Base-by-base conservation (phyloP, 148 eudicot genomes). In the Silene uniflora region DNA sequence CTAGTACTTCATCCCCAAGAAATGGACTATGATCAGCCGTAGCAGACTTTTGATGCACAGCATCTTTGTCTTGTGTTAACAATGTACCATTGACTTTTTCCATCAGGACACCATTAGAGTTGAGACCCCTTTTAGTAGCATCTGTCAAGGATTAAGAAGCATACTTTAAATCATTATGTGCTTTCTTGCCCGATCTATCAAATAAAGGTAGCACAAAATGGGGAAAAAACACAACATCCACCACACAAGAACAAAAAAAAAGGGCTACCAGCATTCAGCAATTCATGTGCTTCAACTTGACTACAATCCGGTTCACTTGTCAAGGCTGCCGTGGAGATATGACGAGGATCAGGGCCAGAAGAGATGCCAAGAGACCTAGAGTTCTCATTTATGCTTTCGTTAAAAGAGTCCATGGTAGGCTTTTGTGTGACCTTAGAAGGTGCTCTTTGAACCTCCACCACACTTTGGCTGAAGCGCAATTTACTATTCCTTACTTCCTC, bases 131-230 rank as follows among this genome's bases (percentile, higher is more conserved):
- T 49, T 61, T 47, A 71, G 75, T 18, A 54, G 54, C 79, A 80
- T 46, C 84, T 80, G 71, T 49, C 70, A 73, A 78, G 52, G 77
- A 71, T 24, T 22, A 74, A 78, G 21, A 83, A 8, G 62, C 13
- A 73, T 46, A 32, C 14, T 74, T 29, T 76, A 65, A 76, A n/a
- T 56, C 27, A 71, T 54, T 46, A 44, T 73, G 75, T 27, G 22
- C 29, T 64, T 17, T 25, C 62, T 78, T 60, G 63, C 62, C 67
- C n/a, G 63, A 7, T 44, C 21, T 22, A 69, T 52, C 25, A 27
- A 73, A 76, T 8, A 35, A 61, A 10, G 22, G 22, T 17, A 68
- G 23, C 78, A 65, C 66, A 64, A n/a, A 62, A 67, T 14, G 62
- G 32, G 35, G 22, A 29, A 25, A 62, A 32, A 71, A n/a, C 52